Base-by-base conservation (phyloP, 2,329 filamentous ascomycete species). In the Ceratocystis diversiconidia region DNA sequence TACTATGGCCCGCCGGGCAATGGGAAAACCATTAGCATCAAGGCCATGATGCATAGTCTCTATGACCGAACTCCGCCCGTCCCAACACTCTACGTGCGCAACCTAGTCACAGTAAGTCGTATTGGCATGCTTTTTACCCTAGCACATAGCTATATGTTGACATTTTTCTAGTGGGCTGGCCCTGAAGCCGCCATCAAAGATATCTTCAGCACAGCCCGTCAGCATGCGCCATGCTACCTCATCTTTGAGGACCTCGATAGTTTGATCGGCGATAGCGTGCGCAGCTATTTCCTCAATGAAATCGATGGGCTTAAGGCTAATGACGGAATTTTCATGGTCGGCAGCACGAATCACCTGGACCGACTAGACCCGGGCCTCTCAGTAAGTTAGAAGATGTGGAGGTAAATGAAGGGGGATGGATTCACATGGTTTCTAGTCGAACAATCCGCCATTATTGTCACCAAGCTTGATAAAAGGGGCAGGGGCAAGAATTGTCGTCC, bases 191-290 rank as follows among this genome's bases (percentile, higher is more conserved):
- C 77, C 22, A 80, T 86, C 65, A 73, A 74, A 25, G 65, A 74
- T 19, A 82, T 86, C 63, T 86, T 87, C 70, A 65, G 67, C 22
- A 83, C 82, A 68, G 86, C 86, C 0, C 76, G 86, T 25, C 76
- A 81, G 68, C 79, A 81, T 68, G 83, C 86, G 0, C 86, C 86
- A 0, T 89, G 85, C 74, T 82, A 87, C 68, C 79, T 89, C 2
- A 82, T 89, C 50, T 86, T 89, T 66, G 87, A 89, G 72, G 87
- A 89, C 69, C 78, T 89, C 4, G 87, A 89, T 72, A 84, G 81
- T 7, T 79, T 89, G 43, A 80, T 89, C 57, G 79, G 78, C 10
- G 81, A 85, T 64, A 69, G 71, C 1, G 82, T 86, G 15, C 78
- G 86, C 32, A 84, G 80, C 63, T 89, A 87, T 75, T 89, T 89